Evolutionary conservation across 169 alveolate species (phyloP).

Genomic region (Eimeria acervulina): DNA sequence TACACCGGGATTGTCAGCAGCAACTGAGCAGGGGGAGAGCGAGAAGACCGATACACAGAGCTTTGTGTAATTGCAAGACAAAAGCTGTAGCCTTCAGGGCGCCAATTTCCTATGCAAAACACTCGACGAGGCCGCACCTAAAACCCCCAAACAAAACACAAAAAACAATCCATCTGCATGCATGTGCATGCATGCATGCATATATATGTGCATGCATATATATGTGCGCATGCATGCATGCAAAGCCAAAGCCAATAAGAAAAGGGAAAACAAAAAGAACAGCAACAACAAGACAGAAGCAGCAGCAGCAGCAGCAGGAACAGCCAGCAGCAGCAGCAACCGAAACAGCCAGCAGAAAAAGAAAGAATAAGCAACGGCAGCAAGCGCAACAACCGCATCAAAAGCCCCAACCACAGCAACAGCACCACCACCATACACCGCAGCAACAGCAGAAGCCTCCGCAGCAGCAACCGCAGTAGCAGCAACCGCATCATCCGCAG

Average conservation of each 20-base stretch:
- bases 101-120: constrained; percentile 59
- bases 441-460: constrained; percentile 14
- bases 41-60: neutral
- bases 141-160: no score
- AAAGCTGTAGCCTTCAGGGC: constrained; percentile 52
- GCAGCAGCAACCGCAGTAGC: no score
- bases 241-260: no score
- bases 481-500: neutral
- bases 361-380: neutral
- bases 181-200: neutral
- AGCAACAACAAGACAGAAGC: neutral
- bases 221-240: neutral
- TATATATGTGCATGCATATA: neutral
- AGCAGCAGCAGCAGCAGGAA: no score
- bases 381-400: neutral
- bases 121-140: constrained; percentile 80
- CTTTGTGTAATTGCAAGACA: constrained; percentile 18
- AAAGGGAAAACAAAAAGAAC: no score
- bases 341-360: neutral
- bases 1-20: constrained; percentile 35
- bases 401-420: neutral
- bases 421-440: no score
- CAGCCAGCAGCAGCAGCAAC: neutral
- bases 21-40: constrained; percentile 43
- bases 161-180: no score